Evolutionary conservation across 305 asterid species (phyloP).

Genomic region (Fraxinus angustifolia): DNA sequence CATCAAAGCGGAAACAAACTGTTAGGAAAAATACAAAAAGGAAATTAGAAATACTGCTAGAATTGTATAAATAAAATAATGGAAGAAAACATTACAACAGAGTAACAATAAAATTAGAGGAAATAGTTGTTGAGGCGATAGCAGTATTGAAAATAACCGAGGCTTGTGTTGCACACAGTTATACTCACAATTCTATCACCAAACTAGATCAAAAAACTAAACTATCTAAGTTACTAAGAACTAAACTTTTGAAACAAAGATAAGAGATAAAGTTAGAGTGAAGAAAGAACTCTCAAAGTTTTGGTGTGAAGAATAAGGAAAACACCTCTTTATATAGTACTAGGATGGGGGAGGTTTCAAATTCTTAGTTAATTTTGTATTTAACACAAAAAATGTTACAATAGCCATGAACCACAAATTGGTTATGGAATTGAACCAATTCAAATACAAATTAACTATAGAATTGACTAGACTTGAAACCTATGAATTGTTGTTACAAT

Average conservation of each 20-base stretch:
- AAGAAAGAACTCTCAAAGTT: background rate
- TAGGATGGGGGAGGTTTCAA: background rate
- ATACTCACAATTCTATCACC: background rate
- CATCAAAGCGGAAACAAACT: background rate
- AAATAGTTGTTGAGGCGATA: background rate
- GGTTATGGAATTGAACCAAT: background rate
- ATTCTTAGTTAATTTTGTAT: no score
- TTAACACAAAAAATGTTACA: background rate
- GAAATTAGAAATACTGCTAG: background rate
- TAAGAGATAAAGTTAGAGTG: background rate
- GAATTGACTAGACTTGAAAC: background rate
- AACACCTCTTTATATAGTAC: background rate
- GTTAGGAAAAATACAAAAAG: background rate
- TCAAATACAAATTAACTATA: background rate
- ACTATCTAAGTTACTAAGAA: background rate
- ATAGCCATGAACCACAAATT: background rate
- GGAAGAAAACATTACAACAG: background rate
- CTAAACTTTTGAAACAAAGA: background rate
- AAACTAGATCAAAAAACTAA: no score
- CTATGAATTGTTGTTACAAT: background rate
- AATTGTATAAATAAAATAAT: background rate
- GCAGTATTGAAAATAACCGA: background rate
- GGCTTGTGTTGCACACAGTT: no score
- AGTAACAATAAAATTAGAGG: background rate
- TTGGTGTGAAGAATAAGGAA: background rate